Percentiles rank a stretch among this genome's conserved stretches.
Evolutionary conservation across 208 protist genomes (phyloP).

Genomic region (Acanthamoeba rhysodes): DNA sequence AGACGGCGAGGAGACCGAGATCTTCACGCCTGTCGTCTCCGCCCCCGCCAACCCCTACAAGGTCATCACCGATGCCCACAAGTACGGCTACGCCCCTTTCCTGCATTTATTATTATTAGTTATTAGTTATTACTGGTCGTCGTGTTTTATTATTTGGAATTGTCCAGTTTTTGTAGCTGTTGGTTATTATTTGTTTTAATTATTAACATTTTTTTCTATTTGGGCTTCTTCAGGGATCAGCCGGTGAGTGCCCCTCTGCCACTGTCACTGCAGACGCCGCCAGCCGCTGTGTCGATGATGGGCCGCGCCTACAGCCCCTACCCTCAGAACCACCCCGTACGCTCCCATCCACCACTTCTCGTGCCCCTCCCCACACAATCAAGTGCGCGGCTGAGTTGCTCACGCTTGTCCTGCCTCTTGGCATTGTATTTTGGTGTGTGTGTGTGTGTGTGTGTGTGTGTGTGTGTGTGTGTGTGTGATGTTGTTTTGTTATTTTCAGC

Average conservation of each 20-base stretch:
- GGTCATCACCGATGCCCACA: not conserved
- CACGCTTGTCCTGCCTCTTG: too few species aligned
- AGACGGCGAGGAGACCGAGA: not conserved
- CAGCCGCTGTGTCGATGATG: not conserved
- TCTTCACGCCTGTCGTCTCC: conserved; percentile 27
- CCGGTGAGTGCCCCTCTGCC: not conserved
- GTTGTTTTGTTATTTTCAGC: too few species aligned
- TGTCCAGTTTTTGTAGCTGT: not conserved
- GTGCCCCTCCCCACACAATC: not conserved
- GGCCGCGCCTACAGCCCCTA: too few species aligned
- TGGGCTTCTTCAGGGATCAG: not conserved
- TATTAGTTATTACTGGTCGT: not conserved
- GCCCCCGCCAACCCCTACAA: not conserved
- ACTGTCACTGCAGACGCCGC: too few species aligned
- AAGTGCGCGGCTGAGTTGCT: too few species aligned
- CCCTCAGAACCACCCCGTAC: not conserved
- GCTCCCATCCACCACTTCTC: not conserved
- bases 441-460: too few species aligned
- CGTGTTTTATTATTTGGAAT: too few species aligned
- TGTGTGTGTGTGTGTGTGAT: too few species aligned
- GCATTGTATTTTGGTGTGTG: too few species aligned
- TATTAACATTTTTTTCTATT: too few species aligned
- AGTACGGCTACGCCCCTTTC: not conserved
- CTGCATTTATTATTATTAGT: not conserved
- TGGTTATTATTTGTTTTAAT: not conserved